Base-by-base conservation (phyloP, 2,329 filamentous ascomycete genomes). In the Ascomycota sp. region DNA sequence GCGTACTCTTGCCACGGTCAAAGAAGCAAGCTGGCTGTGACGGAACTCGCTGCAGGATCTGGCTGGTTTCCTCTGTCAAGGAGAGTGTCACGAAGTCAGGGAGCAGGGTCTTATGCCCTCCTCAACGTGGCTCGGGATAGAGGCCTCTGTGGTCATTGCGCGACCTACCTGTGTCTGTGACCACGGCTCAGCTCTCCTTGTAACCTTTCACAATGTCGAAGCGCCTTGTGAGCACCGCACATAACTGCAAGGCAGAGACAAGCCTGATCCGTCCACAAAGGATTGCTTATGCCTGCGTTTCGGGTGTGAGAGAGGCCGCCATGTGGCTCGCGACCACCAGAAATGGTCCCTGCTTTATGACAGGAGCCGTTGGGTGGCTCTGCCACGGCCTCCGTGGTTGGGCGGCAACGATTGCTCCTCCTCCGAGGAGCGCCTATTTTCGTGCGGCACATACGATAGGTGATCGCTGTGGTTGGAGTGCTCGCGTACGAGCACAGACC, bases 181-280 rank as follows among this genome's bases (percentile, higher is more conserved):
- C 27, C 30, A 34, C 33, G 27, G 27, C 33, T 32, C 8, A 33
- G 27, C 27, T 25, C 27, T 27, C 27, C 21, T 29, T 21, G 13
- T 27, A 25, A 31, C 31, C 37, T 32, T 37, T 36, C 35, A 33
- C 30, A 30, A 36, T 32, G 33, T 25, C 31, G 24, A 35, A 37
- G 38, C 38, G 36, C 36, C 42, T 29, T 37, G 42, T 39, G 40
- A 41, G 39, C 42, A 38, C 39, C 41, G 37, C 29, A 41, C 41
- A 41, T 43, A 43, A 45, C 45, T 42, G 30, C 30, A 21, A 28
- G 28, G 27, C 36, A 37, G 16, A 31, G 32, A 32, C 29, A 36
- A 37, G 42, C 41, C 41, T 34, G 38, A 40, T 42, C 31, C 40
- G 36, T 37, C 37, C 33, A 40, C 40, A 39, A 44, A 43, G 36